Evolutionary conservation across 129 eudicot genomes (phyloP), one percentile per base, ranked within the genome.

Genomic region (Lactuca saligna): DNA sequence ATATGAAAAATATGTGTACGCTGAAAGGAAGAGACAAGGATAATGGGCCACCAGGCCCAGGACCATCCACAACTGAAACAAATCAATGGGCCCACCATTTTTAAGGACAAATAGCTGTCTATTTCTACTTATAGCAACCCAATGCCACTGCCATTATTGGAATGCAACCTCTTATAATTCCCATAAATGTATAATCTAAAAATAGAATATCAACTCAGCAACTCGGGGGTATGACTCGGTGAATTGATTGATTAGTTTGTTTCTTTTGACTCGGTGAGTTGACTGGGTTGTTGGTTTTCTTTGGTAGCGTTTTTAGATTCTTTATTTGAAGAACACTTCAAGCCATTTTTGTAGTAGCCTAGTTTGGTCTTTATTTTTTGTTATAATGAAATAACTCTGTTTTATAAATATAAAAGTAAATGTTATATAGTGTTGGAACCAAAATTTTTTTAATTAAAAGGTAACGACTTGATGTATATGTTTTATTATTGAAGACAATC

Each of bases 31-130:
- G 66, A 58, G 54, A 66, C 73, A 75, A 58, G 31, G 32, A 4
- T 68, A 67, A 67, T 68, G 80, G 80, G 75, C 69, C 75, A 68
- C 14, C 29, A 49, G 57, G 80, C 75, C 80, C 69, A 75, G 49
- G 54, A 68, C 55, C 29, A 49, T 51, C 34, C 33, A 61, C 60
- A 25, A 50, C 12, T 20, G 44, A 48, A 54, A 35, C 11, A 10
- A 58, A 58, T 10, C 17, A 34, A 54, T 39, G 80, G 80, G 69
- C 56, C 80, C 74, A 51, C 64, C 37, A 13, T 50, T 58, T 73
- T 57, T 50, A 60, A 59, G 69, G 46, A 75, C 75, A 38, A 66
- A 58, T 54, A 75, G 46, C 63, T 66, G 68, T 75, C 62, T 66
- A 61, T 75, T 68, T 75, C 75, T 32, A 67, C 25, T 67, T 58